These are phyloP conservation scores for Tolypocladium amazonense DNA, from an alignment of 2,329 filamentous ascomycete genomes.

Conservation along the genomic window DNA sequence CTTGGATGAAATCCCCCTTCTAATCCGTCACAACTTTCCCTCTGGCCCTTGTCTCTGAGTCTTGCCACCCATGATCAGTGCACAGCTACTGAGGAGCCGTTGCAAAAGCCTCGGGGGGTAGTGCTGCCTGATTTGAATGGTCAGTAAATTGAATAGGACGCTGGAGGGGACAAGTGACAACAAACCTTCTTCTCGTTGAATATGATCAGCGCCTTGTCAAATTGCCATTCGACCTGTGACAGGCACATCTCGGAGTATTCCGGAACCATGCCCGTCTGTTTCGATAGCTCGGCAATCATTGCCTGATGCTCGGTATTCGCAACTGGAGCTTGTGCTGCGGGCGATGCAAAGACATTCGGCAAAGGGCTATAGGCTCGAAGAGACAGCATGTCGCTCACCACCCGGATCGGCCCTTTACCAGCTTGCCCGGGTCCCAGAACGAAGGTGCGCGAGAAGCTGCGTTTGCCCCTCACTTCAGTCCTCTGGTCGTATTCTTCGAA, in stretches of 20 bases:
- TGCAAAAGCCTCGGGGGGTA: conserved; percentile 17
- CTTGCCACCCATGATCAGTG: neutral
- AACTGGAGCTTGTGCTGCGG: conserved; percentile 12
- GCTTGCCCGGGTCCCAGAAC: conserved; percentile 65
- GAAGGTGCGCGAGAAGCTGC: conserved; percentile 76
- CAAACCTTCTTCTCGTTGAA: conserved; percentile 68
- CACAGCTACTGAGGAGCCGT: conserved; percentile 2
- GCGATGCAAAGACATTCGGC: conserved; percentile 28
- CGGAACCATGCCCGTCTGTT: conserved; percentile 69
- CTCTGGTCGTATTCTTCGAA: conserved; percentile 62
- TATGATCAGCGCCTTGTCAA: conserved; percentile 60
- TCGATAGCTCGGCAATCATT: conserved; percentile 64
- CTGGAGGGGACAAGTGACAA: neutral
- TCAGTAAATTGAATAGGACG: neutral
- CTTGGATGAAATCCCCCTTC: neutral
- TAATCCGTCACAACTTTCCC: neutral
- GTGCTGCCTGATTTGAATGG: conserved; percentile 7
- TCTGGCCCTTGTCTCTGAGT: neutral
- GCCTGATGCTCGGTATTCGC: conserved; percentile 45
- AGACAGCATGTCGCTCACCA: conserved; percentile 70
- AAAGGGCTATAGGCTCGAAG: conserved; percentile 54
- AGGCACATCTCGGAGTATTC: conserved; percentile 76
- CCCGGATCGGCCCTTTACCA: conserved; percentile 53
- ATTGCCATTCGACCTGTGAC: conserved; percentile 68
- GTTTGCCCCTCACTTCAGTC: conserved; percentile 47